These are phyloP conservation scores for Aspergillus quadrilineatus DNA, from an alignment of 2,329 filamentous ascomycete species.

Conservation along the genomic window DNA sequence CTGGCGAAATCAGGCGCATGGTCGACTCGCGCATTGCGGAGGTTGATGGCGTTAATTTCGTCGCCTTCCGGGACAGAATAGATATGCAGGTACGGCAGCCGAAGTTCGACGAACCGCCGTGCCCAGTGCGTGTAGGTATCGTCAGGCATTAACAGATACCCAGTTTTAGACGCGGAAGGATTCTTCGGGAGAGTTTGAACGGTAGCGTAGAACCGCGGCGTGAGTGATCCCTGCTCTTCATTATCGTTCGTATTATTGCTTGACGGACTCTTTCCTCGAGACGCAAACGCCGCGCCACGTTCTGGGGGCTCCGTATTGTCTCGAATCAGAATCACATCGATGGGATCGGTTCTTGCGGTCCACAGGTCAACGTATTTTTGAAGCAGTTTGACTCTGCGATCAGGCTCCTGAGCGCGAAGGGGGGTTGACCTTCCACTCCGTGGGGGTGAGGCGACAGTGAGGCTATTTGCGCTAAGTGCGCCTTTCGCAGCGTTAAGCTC, in stretches of 20 bases:
- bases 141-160: constrained; percentile 83
- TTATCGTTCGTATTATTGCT: constrained; percentile 29
- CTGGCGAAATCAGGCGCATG: constrained; percentile 84
- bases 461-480: constrained; percentile 41
- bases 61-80: constrained; percentile 84
- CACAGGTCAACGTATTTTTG: constrained; percentile 44
- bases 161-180: constrained; percentile 75
- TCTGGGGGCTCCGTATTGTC: constrained; percentile 46
- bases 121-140: constrained; percentile 77
- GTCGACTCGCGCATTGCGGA: constrained; percentile 87
- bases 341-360: constrained; percentile 42
- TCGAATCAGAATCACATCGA: constrained; percentile 46
- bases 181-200: constrained; percentile 80
- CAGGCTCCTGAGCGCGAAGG: constrained; percentile 35
- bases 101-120: constrained; percentile 87
- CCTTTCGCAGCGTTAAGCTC: constrained; percentile 70
- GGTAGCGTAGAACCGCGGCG: constrained; percentile 70
- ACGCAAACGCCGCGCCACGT: constrained; percentile 35
- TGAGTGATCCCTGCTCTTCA: constrained; percentile 37
- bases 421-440: constrained; percentile 39
- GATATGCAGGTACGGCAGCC: constrained; percentile 87
- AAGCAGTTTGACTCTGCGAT: constrained; percentile 41
- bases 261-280: constrained; percentile 21
- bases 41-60: constrained; percentile 83
- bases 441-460: constrained; percentile 33